phyloP scores from a whole-genome alignment of 2,329 filamentous ascomycete genomes.

The Trichoderma guizhouense region DNA sequence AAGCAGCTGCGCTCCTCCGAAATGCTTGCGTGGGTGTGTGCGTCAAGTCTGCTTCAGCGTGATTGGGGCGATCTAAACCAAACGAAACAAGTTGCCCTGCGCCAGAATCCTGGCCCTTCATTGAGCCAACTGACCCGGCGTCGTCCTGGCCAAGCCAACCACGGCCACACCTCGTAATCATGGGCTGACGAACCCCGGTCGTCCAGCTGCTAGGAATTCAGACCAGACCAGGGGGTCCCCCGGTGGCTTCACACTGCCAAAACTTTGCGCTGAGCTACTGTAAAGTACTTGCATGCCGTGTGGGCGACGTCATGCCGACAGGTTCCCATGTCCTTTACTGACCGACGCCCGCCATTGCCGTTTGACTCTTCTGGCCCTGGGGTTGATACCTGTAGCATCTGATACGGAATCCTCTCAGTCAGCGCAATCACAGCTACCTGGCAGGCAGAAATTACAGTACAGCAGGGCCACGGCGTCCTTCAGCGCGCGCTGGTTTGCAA shows the following conservation, averaged over 20 bases:
- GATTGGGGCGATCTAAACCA: slow-evolving; percentile 13
- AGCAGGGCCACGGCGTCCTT: neutral
- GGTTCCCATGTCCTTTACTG: neutral
- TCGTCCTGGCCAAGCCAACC: slow-evolving; percentile 1
- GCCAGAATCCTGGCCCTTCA: neutral
- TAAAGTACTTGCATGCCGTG: neutral
- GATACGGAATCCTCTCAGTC: slow-evolving; percentile 3
- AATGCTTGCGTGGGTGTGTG: neutral
- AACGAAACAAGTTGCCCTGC: slow-evolving; percentile 15
- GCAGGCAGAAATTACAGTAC: slow-evolving; percentile 5
- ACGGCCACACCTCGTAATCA: slow-evolving; percentile 8
- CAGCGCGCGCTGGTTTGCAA: neutral
- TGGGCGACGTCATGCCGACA: slow-evolving; percentile 13
- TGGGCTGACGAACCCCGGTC: slow-evolving; percentile 8
- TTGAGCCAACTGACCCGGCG: neutral
- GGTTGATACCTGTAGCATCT: neutral
- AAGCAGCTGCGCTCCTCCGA: neutral
- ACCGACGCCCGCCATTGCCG: neutral
- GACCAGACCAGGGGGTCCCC: neutral
- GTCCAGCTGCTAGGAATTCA: neutral
- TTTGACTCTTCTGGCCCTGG: neutral
- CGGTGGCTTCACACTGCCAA: slow-evolving; percentile 9
- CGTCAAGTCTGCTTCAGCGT: neutral
- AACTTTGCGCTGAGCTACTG: slow-evolving; percentile 2
- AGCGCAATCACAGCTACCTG: neutral